These are phyloP conservation scores for Wickerhamomyces sp. DNA, from an alignment of 1,139 yeast species.

Conservation along the genomic window DNA sequence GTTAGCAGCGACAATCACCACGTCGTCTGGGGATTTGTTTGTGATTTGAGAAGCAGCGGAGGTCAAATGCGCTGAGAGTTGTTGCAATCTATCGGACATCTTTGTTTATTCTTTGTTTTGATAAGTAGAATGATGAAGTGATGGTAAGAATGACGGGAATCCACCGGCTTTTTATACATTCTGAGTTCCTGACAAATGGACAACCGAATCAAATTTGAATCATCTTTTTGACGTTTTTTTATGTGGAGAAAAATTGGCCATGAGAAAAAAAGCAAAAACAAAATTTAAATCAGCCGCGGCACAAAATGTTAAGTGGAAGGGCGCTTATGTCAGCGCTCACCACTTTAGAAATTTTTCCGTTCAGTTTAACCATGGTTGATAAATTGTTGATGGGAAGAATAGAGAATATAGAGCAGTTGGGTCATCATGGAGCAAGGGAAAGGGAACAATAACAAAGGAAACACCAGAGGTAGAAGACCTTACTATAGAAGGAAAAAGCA, in stretches of 20 bases:
- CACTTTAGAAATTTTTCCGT: too few species aligned
- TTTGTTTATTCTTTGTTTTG: slow-evolving; percentile 14
- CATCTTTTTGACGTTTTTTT: background rate
- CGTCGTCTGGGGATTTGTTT: slow-evolving; percentile 71
- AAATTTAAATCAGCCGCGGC: background rate
- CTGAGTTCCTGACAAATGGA: too few species aligned
- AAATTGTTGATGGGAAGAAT: background rate
- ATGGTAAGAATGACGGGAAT: background rate
- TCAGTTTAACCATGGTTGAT: background rate
- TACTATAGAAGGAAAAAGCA: background rate
- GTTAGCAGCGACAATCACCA: slow-evolving; percentile 81
- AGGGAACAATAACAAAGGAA: background rate
- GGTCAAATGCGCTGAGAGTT: slow-evolving; percentile 51
- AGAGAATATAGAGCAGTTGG: background rate
- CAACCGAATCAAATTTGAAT: too few species aligned
- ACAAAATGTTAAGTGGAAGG: too few species aligned
- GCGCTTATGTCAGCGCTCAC: background rate
- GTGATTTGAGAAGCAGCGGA: slow-evolving; percentile 26
- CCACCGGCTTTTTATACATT: background rate
- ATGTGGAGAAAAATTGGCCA: background rate
- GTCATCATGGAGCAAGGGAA: background rate
- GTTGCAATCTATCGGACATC: slow-evolving; percentile 53
- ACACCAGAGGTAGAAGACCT: slow-evolving; percentile 1
- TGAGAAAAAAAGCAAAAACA: background rate
- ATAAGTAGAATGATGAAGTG: background rate